A percentile compares a stretch with the other conserved stretches of the same genome.
These are phyloP conservation scores for Wickerhamomyces rabaulensis DNA, from an alignment of 805 yeast genomes.

Conservation along the genomic window DNA sequence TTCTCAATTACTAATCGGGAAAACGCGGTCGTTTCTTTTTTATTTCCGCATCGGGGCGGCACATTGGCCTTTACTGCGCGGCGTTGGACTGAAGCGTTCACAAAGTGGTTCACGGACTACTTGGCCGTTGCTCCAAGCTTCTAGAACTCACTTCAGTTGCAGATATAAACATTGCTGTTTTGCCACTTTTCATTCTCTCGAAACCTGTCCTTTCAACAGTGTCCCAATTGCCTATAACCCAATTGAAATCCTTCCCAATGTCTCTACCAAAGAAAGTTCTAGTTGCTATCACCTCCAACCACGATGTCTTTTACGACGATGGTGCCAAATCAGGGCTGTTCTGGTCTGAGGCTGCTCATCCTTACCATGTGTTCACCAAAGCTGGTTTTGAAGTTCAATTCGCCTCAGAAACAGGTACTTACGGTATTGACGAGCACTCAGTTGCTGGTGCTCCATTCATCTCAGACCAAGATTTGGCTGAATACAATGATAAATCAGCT, in stretches of 20 bases:
- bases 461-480: slow-evolving; percentile 38
- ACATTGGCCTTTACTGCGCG: too few species aligned
- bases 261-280: slow-evolving; percentile 30
- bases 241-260: slow-evolving; percentile 5
- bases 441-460: slow-evolving; percentile 28
- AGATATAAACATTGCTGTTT: too few species aligned
- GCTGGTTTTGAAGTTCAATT: slow-evolving; percentile 50
- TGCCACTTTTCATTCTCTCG: too few species aligned
- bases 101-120: too few species aligned
- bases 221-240: too few species aligned
- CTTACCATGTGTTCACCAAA: slow-evolving; percentile 41
- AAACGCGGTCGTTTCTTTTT: too few species aligned
- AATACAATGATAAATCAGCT: slow-evolving; percentile 33
- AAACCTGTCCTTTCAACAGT: too few species aligned
- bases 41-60: too few species aligned
- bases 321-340: slow-evolving; percentile 60
- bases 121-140: too few species aligned
- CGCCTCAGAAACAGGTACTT: slow-evolving; percentile 54
- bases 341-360: slow-evolving; percentile 55
- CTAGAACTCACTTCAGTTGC: too few species aligned
- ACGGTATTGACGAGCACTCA: slow-evolving; percentile 57
- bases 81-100: too few species aligned
- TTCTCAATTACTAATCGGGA: too few species aligned
- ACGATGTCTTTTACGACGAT: slow-evolving; percentile 47
- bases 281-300: slow-evolving; percentile 38